phyloP scores from a whole-genome alignment of 2,329 filamentous ascomycete genomes.

The Scedosporium dehoogii region DNA sequence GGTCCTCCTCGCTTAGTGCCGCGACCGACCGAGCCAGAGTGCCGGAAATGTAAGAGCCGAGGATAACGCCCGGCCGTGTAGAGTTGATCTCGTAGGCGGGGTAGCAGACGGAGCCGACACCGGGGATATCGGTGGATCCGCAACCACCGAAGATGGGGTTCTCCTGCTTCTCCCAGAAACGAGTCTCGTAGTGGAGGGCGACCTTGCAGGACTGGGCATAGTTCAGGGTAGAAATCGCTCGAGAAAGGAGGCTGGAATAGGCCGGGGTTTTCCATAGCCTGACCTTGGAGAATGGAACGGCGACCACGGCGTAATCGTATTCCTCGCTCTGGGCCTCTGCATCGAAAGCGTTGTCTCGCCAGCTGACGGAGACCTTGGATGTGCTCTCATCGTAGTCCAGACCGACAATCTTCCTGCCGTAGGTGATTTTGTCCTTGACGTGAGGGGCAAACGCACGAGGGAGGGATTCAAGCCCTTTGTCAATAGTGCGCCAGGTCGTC shows the following conservation, averaged over 20 bases:
- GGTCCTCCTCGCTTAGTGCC: constrained; percentile 44
- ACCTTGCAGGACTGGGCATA: constrained; percentile 45
- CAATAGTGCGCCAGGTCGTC: constrained; percentile 30
- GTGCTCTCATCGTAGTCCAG: constrained; percentile 41
- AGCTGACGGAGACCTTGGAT: constrained; percentile 47
- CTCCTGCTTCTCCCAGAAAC: constrained; percentile 45
- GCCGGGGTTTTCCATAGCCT: constrained; percentile 49
- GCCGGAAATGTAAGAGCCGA: constrained; percentile 47
- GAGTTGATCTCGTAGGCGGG: constrained; percentile 57
- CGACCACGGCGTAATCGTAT: constrained; percentile 59
- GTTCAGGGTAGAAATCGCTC: constrained; percentile 35
- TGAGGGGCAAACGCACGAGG: constrained; percentile 52
- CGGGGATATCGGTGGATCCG: constrained; percentile 45
- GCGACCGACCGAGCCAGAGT: constrained; percentile 28
- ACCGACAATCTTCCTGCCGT: constrained; percentile 46
- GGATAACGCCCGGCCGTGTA: constrained; percentile 50
- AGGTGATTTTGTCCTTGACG: constrained; percentile 44
- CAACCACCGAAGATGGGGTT: constrained; percentile 56
- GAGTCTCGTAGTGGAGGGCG: constrained; percentile 56
- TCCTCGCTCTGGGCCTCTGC: constrained; percentile 32
- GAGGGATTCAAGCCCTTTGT: constrained; percentile 44
- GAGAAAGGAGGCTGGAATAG: constrained; percentile 29
- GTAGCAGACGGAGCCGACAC: constrained; percentile 55
- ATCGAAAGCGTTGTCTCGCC: constrained; percentile 34
- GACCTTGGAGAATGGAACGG: constrained; percentile 54